These are phyloP conservation scores for Cladosporium sp. DNA, from an alignment of 2,329 filamentous ascomycete species.

Conservation along the genomic window DNA sequence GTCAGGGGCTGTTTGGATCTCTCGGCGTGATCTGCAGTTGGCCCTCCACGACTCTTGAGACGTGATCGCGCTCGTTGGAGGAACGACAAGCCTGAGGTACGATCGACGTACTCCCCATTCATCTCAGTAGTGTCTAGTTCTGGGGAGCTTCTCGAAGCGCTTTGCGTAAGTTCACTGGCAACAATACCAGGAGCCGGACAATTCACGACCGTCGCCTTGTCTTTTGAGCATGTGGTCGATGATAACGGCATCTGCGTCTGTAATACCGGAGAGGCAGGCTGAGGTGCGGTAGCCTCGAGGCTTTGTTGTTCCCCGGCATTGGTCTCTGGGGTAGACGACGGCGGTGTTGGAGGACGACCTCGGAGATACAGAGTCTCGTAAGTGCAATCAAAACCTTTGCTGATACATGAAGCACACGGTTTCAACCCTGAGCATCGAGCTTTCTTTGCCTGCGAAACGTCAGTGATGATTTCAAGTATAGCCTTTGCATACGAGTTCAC, in stretches of 20 bases:
- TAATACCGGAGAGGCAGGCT: not conserved
- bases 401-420: conserved; percentile 38
- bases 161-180: not conserved
- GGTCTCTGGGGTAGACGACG: conserved; percentile 27
- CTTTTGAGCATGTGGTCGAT: not conserved
- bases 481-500: not conserved
- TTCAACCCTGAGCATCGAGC: conserved; percentile 40
- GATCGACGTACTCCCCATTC: conserved; percentile 57
- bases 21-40: conserved; percentile 28
- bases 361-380: conserved; percentile 51
- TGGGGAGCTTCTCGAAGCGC: conserved; percentile 39
- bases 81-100: conserved; percentile 55
- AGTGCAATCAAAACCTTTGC: conserved; percentile 39
- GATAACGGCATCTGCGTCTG: not conserved
- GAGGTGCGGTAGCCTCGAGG: not conserved
- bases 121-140: conserved; percentile 52
- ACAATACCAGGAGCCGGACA: not conserved
- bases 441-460: conserved; percentile 31
- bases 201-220: not conserved
- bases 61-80: conserved; percentile 68
- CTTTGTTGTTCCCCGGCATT: not conserved
- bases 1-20: conserved; percentile 45
- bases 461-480: not conserved
- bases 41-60: conserved; percentile 49
- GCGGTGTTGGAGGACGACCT: conserved; percentile 44